Base-by-base conservation (phyloP, 2,329 filamentous ascomycete species). In the Orbilia quercus region DNA sequence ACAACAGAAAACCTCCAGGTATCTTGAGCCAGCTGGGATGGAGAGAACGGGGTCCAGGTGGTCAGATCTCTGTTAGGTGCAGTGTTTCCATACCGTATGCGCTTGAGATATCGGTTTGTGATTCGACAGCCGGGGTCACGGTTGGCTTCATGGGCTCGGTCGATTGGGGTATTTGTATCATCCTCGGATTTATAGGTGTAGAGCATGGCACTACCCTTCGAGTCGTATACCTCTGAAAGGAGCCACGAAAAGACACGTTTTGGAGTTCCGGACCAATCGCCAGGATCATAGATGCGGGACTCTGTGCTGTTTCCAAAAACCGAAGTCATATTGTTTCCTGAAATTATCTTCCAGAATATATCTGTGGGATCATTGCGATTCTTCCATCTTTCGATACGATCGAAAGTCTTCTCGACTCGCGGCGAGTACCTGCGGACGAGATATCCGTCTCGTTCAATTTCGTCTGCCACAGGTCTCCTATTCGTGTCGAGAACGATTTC, bases 121-220 rank as follows among this genome's bases (percentile, higher is more conserved):
- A n/a, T n/a, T n/a, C n/a, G n/a, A n/a, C n/a, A n/a, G n/a, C n/a
- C n/a, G n/a, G n/a, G n/a, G n/a, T n/a, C n/a, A n/a, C n/a, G n/a
- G n/a, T n/a, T n/a, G 16, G 53, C n/a, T 44, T 28, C 25, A 5
- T 36, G 54, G 7, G n/a, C 18, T 31, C 18, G 38, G 31, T 44
- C 38, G n/a, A 31, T 14, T 58, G 7, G 22, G 38, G 31, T 34
- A 25, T 14, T 20, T 2, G 12, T 18, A 18, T n/a, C 25, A 40
- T 78, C 34, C 42, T 79, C 78, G 1, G 48, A 9, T 58, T 78
- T 78, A 64, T 79, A 79, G 2, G 60, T 16, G 53, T 60, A 78
- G 5, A 31, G 7, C 2, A 77, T 70, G 3, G 51, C 48, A 64
- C 78, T 79, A 1, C 78, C 78, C 6, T 54, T 36, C 28, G 11